A percentile compares a stretch with the other conserved stretches of the same genome.
Conservation (phyloP, 495 filamentous ascomycete genomes). For the Glarea lozoyensis region DNA sequence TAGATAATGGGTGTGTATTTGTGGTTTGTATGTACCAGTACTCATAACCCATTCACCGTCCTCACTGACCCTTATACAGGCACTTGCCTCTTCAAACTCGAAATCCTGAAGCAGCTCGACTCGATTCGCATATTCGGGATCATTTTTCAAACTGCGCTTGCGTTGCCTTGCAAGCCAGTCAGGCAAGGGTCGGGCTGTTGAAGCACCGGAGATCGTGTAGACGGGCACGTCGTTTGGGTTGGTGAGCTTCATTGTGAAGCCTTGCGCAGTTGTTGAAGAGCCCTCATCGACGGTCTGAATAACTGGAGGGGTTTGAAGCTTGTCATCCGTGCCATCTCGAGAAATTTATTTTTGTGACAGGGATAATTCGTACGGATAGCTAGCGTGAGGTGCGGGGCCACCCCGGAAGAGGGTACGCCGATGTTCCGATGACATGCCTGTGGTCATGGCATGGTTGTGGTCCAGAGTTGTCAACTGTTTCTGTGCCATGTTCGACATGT, state of each 20-base stretch:
- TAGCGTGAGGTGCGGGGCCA: too few relatives aligned
- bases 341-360: conserved; percentile 6
- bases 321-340: not conserved
- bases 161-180: conserved; percentile 90
- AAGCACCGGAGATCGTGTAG: conserved; percentile 90
- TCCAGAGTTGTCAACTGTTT: too few relatives aligned
- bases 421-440: too few relatives aligned
- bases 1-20: conserved; percentile 91
- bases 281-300: too few relatives aligned
- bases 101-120: conserved; percentile 97
- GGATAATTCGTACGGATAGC: too few relatives aligned
- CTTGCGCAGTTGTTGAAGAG: too few relatives aligned
- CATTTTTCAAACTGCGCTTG: conserved; percentile 88
- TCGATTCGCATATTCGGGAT: conserved; percentile 84
- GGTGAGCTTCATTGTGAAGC: conserved; percentile 75
- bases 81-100: conserved; percentile 96
- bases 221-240: conserved; percentile 85
- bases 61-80: conserved; percentile 82
- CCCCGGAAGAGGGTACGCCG: too few relatives aligned
- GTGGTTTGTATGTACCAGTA: conserved; percentile 88
- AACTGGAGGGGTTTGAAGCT: too few relatives aligned
- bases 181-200: conserved; percentile 81
- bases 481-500: too few relatives aligned
- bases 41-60: conserved; percentile 99
- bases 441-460: too few relatives aligned